Conservation (phyloP, 345 rosid species). For the Boechera retrofracta region DNA sequence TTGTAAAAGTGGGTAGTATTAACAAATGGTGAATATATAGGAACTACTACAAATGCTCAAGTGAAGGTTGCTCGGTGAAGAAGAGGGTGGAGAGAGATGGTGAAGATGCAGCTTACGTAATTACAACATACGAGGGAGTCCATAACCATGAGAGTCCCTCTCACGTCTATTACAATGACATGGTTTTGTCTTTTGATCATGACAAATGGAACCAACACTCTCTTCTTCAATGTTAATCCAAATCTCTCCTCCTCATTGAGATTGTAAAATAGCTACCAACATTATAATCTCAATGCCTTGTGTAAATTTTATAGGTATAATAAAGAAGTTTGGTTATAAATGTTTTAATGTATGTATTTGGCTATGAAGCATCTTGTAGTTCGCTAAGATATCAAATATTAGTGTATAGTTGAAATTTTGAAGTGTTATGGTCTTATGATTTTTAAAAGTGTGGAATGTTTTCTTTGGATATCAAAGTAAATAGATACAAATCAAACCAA, state of each 20-base stretch:
- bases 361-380: not conserved
- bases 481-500: not conserved
- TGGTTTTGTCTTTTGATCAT: conserved; percentile 40
- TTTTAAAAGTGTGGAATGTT: not conserved
- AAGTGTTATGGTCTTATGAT: not conserved
- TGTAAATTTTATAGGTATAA: not conserved
- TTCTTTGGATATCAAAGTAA: not conserved
- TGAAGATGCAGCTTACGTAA: conserved; percentile 65
- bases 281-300: not conserved
- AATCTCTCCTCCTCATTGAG: conserved; percentile 2
- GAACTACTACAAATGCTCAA: conserved; percentile 83
- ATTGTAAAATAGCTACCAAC: too few relatives aligned
- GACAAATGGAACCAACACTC: conserved; percentile 42
- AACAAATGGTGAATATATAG: conserved; percentile 40
- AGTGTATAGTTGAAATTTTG: not conserved
- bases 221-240: conserved; percentile 31
- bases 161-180: conserved; percentile 47
- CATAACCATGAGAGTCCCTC: conserved; percentile 76
- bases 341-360: not conserved
- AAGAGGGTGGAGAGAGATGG: conserved; percentile 83
- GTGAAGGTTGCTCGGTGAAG: conserved; percentile 77
- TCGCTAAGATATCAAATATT: not conserved
- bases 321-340: not conserved
- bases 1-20: not conserved
- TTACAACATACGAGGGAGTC: conserved; percentile 81